Base-by-base conservation (phyloP, 257 asterid species). In the Nicotiana tomentosiformis region DNA sequence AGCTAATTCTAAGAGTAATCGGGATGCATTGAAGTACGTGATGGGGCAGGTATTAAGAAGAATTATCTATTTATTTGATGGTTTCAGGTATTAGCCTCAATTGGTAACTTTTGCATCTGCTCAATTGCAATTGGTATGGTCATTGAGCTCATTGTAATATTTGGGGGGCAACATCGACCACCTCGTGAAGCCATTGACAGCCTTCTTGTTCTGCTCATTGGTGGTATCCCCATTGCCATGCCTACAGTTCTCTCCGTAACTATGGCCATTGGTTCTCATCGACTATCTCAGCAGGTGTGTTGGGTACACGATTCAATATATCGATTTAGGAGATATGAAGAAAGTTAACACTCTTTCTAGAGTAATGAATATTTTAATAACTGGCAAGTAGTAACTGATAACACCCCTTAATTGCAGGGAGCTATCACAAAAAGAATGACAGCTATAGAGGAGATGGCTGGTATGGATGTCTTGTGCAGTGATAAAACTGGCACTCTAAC, bases 391-490 rank as follows among this genome's bases (percentile, higher is more conserved):
- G 3, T 77, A 18, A 67, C 66, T 61, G 53, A 64, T 32, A 57
- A 74, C 80, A 4, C 65, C 30, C 2, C 2, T 23, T 74, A 15
- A 79, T 7, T 87, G 39, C 82, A 87, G 90, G 90, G 90, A 60
- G 90, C 90, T 58, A 87, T 87, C 17, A 85, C 90, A 26, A 87
- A 87, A 29, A 68, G 90, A 81, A 87, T 87, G 90, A 87, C 90
- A 37, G 88, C 90, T 37, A 87, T 87, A 35, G 90, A 87, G 86
- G 90, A 87, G 86, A 87, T 87, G 90, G 90, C 90, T 5, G 90
- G 90, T 5, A 87, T 87, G 90, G 90, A 87, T 85, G 90, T 87
- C 39, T 78, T 85, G 10, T 87, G 90, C 88, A 87, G 90, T 65
- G 90, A 87, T 26, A 87, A 87, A 81, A 87, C 90, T 35, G 90